Conservation (phyloP, 139 green algal genomes). For the Tetradesmus lagerheimii region DNA sequence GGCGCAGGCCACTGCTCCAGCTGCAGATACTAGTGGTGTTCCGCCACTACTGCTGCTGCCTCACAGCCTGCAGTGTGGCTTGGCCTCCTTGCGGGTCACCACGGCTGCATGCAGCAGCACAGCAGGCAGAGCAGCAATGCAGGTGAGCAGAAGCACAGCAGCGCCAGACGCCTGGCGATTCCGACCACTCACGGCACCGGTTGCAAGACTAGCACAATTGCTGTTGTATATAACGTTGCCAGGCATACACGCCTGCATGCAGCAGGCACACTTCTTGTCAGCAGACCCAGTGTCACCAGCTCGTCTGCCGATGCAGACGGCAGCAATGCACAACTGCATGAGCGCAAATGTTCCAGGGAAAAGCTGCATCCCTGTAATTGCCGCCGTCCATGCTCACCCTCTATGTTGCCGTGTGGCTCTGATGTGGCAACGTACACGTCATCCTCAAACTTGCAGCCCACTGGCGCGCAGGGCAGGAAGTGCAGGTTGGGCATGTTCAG, state of each 20-base stretch:
- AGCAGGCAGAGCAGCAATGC: background rate
- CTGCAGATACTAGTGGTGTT: background rate
- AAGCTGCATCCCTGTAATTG: too few relatives aligned
- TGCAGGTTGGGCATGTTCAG: constrained; percentile 98
- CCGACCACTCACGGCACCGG: too few relatives aligned
- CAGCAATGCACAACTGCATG: too few relatives aligned
- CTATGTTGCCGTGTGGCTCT: constrained; percentile 83
- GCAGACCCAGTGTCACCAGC: too few relatives aligned
- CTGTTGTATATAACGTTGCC: too few relatives aligned
- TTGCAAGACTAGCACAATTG: too few relatives aligned
- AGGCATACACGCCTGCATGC: too few relatives aligned
- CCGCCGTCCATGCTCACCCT: too few relatives aligned
- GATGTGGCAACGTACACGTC: constrained; percentile 96
- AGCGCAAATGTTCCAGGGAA: too few relatives aligned
- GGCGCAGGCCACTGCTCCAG: too few relatives aligned
- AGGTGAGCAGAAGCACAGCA: background rate
- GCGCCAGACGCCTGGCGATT: background rate
- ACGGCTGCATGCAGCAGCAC: background rate
- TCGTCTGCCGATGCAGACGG: too few relatives aligned
- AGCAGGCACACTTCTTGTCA: too few relatives aligned
- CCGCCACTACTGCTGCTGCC: background rate
- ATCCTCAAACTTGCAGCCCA: constrained; percentile 87
- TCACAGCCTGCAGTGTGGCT: constrained; percentile 37
- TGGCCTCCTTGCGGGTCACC: constrained; percentile 64
- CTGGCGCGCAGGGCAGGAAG: constrained; percentile 89